Evolutionary conservation across 768 basidiomycete genomes (phyloP).

Genomic region (Auricularia auricula-judae): DNA sequence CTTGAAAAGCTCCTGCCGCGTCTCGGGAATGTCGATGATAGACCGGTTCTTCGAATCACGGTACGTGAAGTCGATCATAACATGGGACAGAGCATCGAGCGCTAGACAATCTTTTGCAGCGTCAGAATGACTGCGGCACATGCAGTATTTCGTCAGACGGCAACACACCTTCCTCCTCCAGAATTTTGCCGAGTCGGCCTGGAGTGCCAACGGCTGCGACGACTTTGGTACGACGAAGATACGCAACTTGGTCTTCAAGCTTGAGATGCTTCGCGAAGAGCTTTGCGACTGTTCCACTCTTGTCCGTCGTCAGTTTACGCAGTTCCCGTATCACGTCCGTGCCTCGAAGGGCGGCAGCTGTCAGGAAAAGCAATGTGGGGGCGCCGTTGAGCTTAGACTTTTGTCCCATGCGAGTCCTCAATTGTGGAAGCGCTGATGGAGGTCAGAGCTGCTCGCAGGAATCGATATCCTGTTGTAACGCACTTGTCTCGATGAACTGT

Average conservation of each 20-base stretch:
- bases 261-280: constrained; percentile 95
- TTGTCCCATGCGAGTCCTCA: constrained; percentile 64
- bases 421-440: constrained; percentile 46
- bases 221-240: constrained; percentile 77
- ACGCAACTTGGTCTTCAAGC: constrained; percentile 73
- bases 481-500: constrained; percentile 70
- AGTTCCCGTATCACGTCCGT: constrained; percentile 72
- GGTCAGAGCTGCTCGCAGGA: neutral
- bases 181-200: constrained; percentile 77
- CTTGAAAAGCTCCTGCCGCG: constrained; percentile 69
- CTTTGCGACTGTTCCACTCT: constrained; percentile 87
- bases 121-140: neutral
- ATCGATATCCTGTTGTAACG: constrained; percentile 9
- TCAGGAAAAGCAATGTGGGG: constrained; percentile 76
- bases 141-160: neutral
- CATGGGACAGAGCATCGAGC: constrained; percentile 67
- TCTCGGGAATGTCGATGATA: constrained; percentile 76
- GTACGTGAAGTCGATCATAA: constrained; percentile 68
- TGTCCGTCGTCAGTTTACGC: constrained; percentile 60
- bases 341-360: constrained; percentile 87
- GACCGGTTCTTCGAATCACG: constrained; percentile 66
- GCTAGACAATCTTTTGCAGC: constrained; percentile 51
- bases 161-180: constrained; percentile 12
- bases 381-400: constrained; percentile 68
- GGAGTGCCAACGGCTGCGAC: constrained; percentile 89